Evolutionary conservation across 352 stramenopile genomes (phyloP).

Genomic region (Phytopythium chamaehyphon): DNA sequence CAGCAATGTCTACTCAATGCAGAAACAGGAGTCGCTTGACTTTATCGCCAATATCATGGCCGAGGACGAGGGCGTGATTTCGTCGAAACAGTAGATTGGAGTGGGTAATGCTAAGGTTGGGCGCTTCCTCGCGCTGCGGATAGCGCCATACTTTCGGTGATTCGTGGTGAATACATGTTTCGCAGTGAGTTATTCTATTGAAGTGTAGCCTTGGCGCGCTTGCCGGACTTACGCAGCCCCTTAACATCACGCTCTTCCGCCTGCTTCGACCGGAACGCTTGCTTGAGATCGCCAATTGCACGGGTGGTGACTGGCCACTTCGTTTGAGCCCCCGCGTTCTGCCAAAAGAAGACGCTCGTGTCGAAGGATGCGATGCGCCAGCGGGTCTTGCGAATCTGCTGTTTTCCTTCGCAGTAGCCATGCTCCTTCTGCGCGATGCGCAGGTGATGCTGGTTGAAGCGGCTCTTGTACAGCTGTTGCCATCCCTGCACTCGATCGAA

Average conservation of each 20-base stretch:
- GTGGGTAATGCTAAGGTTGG: no score
- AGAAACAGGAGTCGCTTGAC: slow-evolving; percentile 95
- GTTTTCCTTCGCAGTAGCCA: slow-evolving; percentile 89
- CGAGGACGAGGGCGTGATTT: slow-evolving; percentile 75
- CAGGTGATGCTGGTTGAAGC: slow-evolving; percentile 72
- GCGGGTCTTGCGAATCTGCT: slow-evolving; percentile 85
- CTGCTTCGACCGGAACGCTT: slow-evolving; percentile 81
- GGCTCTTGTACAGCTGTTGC: slow-evolving; percentile 68
- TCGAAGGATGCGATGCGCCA: slow-evolving; percentile 93
- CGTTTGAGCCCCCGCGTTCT: slow-evolving; percentile 80
- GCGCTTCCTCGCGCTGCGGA: no score
- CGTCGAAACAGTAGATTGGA: neutral
- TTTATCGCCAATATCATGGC: slow-evolving; percentile 95
- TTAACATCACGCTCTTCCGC: slow-evolving; percentile 59
- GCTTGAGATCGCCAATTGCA: slow-evolving; percentile 42
- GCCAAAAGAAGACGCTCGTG: slow-evolving; percentile 95
- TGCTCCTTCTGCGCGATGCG: slow-evolving; percentile 83
- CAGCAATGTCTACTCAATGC: slow-evolving; percentile 91
- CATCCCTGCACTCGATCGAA: slow-evolving; percentile 42
- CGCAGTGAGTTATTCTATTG: slow-evolving; percentile 8
- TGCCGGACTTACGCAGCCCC: slow-evolving; percentile 68
- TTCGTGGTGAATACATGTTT: slow-evolving; percentile 6
- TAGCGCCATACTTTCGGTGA: no score
- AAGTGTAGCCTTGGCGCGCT: slow-evolving; percentile 47
- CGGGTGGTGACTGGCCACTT: slow-evolving; percentile 69